Evolutionary conservation across 2,329 filamentous ascomycete genomes (phyloP).

Genomic region (Neofusicoccum sp.): DNA sequence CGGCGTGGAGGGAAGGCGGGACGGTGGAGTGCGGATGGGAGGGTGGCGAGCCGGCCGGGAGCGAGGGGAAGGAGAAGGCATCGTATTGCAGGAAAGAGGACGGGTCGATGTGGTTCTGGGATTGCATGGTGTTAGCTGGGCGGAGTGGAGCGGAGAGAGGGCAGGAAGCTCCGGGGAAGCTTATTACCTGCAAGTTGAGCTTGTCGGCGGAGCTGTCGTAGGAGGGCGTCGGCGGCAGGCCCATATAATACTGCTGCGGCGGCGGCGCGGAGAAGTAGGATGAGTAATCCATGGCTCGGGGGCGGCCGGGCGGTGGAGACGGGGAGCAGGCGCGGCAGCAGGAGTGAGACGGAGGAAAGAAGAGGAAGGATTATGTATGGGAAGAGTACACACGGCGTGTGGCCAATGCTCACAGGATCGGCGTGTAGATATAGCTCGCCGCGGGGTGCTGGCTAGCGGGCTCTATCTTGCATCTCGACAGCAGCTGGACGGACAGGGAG

Average conservation of each 20-base stretch:
- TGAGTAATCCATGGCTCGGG: constrained; percentile 53
- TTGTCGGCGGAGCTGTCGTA: constrained; percentile 22
- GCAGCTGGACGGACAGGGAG: neutral
- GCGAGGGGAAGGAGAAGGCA: constrained; percentile 10
- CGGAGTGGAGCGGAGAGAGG: neutral
- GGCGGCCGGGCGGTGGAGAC: neutral
- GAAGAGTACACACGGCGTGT: neutral
- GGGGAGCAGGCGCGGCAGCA: too few species aligned
- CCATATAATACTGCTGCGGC: constrained; percentile 51
- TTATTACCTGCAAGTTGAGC: constrained; percentile 10
- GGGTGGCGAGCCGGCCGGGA: constrained; percentile 7
- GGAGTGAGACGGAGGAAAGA: constrained; percentile 5
- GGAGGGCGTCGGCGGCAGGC: constrained; percentile 40
- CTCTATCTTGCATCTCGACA: neutral
- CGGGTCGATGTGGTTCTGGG: constrained; percentile 7
- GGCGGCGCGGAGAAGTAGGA: constrained; percentile 50
- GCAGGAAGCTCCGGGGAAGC: neutral
- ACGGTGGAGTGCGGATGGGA: constrained; percentile 11
- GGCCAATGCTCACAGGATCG: constrained; percentile 11
- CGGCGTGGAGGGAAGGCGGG: constrained; percentile 24
- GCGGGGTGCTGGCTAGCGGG: neutral
- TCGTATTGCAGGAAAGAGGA: constrained; percentile 10
- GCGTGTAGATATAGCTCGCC: constrained; percentile 5
- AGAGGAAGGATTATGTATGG: constrained; percentile 10
- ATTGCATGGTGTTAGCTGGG: neutral